phyloP scores from a whole-genome alignment of 2,329 filamentous ascomycete genomes.

The Onygenales sp. region DNA sequence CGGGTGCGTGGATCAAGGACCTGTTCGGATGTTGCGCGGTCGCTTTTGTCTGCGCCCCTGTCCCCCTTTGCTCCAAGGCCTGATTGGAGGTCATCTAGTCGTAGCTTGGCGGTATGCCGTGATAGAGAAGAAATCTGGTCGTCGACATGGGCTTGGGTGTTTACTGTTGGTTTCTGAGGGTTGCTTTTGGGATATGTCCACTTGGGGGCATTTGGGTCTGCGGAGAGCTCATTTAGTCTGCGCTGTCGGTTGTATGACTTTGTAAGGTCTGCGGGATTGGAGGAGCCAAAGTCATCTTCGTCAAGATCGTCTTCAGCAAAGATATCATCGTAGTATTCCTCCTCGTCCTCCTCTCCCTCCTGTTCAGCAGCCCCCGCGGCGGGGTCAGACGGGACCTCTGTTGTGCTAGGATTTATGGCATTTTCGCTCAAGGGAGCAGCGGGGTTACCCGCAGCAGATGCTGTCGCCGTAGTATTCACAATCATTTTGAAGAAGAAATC shows the following conservation, averaged over 20 bases:
- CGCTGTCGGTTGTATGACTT: slow-evolving; percentile 84
- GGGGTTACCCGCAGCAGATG: background rate
- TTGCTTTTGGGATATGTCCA: slow-evolving; percentile 61
- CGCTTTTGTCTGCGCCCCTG: slow-evolving; percentile 61
- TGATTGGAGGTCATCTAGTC: slow-evolving; percentile 56
- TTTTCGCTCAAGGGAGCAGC: background rate
- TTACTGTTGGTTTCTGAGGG: slow-evolving; percentile 67
- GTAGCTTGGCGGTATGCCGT: slow-evolving; percentile 76
- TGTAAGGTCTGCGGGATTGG: slow-evolving; percentile 59
- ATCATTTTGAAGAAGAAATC: background rate
- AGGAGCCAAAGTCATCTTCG: slow-evolving; percentile 47
- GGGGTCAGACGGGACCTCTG: slow-evolving; percentile 22
- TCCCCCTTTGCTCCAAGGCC: slow-evolving; percentile 42
- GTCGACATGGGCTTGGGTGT: slow-evolving; percentile 70
- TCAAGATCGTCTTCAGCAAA: slow-evolving; percentile 45
- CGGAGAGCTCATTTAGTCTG: slow-evolving; percentile 48
- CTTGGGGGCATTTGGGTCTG: slow-evolving; percentile 41
- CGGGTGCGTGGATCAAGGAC: slow-evolving; percentile 88
- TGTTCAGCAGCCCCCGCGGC: slow-evolving; percentile 17
- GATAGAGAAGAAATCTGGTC: slow-evolving; percentile 81
- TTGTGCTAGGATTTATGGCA: background rate
- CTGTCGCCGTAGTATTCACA: background rate
- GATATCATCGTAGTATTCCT: slow-evolving; percentile 54
- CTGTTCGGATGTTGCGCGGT: slow-evolving; percentile 88
- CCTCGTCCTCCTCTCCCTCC: slow-evolving; percentile 43